phyloP scores from a whole-genome alignment of 352 stramenopile genomes.

The Paralagenidium karlingii region DNA sequence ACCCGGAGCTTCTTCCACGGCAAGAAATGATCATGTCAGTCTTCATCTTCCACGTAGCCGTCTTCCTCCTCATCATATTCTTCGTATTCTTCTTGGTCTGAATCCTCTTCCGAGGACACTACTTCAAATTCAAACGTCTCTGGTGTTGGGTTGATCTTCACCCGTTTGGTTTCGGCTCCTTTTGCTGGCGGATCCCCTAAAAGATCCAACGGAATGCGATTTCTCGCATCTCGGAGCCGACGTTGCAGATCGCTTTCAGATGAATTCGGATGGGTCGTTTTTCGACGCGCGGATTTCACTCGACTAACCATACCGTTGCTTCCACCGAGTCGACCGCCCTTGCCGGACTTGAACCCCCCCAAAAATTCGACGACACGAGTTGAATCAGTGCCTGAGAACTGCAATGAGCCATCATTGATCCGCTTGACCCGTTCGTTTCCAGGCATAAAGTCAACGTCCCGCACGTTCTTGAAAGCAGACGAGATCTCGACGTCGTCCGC shows the following conservation, averaged over 20 bases:
- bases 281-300: slow-evolving; percentile 25
- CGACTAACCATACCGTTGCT: no score
- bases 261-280: no score
- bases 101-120: slow-evolving; percentile 6
- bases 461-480: slow-evolving; percentile 35
- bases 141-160: slow-evolving; percentile 2
- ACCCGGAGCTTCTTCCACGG: slow-evolving; percentile 11
- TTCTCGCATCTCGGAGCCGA: slow-evolving; percentile 30
- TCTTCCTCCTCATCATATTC: slow-evolving; percentile 19
- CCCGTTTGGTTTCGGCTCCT: slow-evolving; percentile 3
- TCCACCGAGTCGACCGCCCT: no score
- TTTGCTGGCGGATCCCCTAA: slow-evolving; percentile 20
- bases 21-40: slow-evolving; percentile 18
- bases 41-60: slow-evolving; percentile 12
- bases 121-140: not conserved
- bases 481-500: slow-evolving; percentile 28
- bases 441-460: slow-evolving; percentile 28
- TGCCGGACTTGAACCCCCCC: slow-evolving; percentile 51
- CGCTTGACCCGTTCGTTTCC: slow-evolving; percentile 7
- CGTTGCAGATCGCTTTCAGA: slow-evolving; percentile 23
- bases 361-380: slow-evolving; percentile 53
- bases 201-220: slow-evolving; percentile 43
- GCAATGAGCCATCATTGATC: no score
- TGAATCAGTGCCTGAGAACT: no score
- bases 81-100: slow-evolving; percentile 21